A percentile compares a stretch with the other conserved stretches of the same genome.
Conservation (phyloP, 805 yeast genomes). For the Nakazawaea wyomingensis region DNA sequence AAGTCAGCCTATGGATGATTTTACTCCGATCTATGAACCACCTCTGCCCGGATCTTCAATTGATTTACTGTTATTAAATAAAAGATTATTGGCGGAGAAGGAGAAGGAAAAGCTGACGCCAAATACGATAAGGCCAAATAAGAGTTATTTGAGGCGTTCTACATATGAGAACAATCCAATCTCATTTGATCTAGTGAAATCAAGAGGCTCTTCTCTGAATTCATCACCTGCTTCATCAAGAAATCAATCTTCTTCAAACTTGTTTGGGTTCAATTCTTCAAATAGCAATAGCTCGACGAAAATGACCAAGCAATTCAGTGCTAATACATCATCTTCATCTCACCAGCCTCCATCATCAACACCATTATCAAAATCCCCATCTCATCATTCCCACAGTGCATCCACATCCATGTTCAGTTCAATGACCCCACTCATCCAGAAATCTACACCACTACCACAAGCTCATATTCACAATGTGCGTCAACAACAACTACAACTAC, state of each 20-base stretch:
- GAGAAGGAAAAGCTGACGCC: too few species aligned
- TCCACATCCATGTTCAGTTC: conserved; percentile 10
- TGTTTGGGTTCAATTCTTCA: conserved; percentile 13
- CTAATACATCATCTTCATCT: too few species aligned
- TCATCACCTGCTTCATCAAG: conserved; percentile 38
- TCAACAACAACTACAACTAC: not conserved
- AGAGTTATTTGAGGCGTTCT: conserved; percentile 14
- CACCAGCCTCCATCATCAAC: not conserved
- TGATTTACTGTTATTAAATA: conserved; percentile 26
- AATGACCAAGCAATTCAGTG: conserved; percentile 10
- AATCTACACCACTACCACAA: conserved; percentile 5
- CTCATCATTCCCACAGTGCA: not conserved
- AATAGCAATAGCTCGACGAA: conserved; percentile 10
- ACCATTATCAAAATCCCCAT: conserved; percentile 6
- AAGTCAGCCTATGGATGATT: conserved; percentile 39
- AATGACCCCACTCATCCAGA: conserved; percentile 9
- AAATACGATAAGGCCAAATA: conserved; percentile 3
- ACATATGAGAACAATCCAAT: conserved; percentile 16
- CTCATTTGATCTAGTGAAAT: conserved; percentile 23
- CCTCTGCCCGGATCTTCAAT: conserved; percentile 36
- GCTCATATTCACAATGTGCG: conserved; percentile 6
- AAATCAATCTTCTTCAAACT: conserved; percentile 30
- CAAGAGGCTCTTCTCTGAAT: conserved; percentile 26
- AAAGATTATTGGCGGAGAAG: conserved; percentile 19
- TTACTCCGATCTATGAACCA: conserved; percentile 71